Percentiles rank a stretch among this genome's conserved stretches.
phyloP scores from a whole-genome alignment of 192 early-diverging fungal genomes.

The Oehlia diaphana region DNA sequence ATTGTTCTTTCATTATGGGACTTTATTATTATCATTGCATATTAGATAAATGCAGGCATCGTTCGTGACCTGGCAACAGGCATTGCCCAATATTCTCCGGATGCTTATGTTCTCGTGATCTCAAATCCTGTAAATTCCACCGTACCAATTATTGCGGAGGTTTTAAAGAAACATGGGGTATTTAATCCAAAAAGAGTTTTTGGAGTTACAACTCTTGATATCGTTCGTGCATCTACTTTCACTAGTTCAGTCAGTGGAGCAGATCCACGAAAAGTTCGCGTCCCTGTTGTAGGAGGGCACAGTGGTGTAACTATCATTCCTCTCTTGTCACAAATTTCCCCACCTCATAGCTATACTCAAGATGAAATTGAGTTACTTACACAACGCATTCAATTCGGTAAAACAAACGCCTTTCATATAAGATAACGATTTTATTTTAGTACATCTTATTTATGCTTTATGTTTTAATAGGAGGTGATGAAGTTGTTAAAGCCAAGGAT shows the following conservation, averaged over 20 bases:
- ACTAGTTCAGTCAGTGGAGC: conserved; percentile 77
- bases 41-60: conserved; percentile 92
- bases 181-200: conserved; percentile 87
- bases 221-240: conserved; percentile 96
- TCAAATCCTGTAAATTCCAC: conserved; percentile 99
- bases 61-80: conserved; percentile 79
- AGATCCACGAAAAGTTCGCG: conserved; percentile 70
- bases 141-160: conserved; percentile 93
- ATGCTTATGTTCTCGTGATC: conserved; percentile 87
- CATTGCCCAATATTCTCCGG: conserved; percentile 71
- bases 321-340: conserved; percentile 78
- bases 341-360: conserved; percentile 66
- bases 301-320: conserved; percentile 97
- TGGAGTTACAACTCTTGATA: conserved; percentile 96
- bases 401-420: background rate
- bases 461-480: conserved; percentile 74
- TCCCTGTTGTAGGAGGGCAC: conserved; percentile 95
- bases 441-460: background rate
- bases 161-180: conserved; percentile 86
- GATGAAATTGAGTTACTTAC: conserved; percentile 90
- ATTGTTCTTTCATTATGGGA: background rate
- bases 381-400: conserved; percentile 93
- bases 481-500: conserved; percentile 99
- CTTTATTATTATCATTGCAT: background rate
- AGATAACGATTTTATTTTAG: background rate